Evolutionary conservation across 768 basidiomycete genomes (phyloP).

Genomic region (Boletellus emodensis): DNA sequence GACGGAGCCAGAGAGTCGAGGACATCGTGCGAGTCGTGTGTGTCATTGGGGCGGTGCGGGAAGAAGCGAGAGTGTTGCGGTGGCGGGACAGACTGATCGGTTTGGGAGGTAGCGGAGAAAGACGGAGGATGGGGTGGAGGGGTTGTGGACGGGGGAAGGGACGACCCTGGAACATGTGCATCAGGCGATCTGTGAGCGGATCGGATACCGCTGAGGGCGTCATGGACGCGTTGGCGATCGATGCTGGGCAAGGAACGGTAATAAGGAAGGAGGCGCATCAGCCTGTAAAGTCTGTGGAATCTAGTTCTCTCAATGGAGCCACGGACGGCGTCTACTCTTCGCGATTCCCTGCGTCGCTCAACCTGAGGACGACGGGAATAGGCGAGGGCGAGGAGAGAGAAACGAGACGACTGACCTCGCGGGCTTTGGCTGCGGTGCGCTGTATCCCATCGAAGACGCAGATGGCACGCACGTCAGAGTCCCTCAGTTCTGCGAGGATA

Average conservation of each 20-base stretch:
- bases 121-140: constrained; percentile 4
- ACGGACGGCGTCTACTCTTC: constrained; percentile 46
- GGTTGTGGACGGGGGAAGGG: constrained; percentile 6
- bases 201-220: constrained; percentile 18
- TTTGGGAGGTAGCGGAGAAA: constrained; percentile 8
- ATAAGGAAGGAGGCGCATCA: constrained; percentile 37
- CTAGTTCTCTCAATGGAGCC: constrained; percentile 57
- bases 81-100: neutral
- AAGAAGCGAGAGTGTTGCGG: constrained; percentile 12
- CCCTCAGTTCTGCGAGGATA: constrained; percentile 58
- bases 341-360: constrained; percentile 51
- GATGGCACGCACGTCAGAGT: constrained; percentile 52
- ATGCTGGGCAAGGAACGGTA: constrained; percentile 33
- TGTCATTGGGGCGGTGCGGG: constrained; percentile 4
- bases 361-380: constrained; percentile 35
- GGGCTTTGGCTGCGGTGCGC: constrained; percentile 62
- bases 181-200: constrained; percentile 5
- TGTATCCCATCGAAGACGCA: constrained; percentile 80
- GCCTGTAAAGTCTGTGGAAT: constrained; percentile 46
- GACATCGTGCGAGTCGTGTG: constrained; percentile 13
- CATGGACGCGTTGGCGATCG: constrained; percentile 28
- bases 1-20: constrained; percentile 5
- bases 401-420: constrained; percentile 49
- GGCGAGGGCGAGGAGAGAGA: neutral
- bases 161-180: constrained; percentile 18